Base-by-base conservation (phyloP, 805 yeast species). In the Soucietia sequanensis region DNA sequence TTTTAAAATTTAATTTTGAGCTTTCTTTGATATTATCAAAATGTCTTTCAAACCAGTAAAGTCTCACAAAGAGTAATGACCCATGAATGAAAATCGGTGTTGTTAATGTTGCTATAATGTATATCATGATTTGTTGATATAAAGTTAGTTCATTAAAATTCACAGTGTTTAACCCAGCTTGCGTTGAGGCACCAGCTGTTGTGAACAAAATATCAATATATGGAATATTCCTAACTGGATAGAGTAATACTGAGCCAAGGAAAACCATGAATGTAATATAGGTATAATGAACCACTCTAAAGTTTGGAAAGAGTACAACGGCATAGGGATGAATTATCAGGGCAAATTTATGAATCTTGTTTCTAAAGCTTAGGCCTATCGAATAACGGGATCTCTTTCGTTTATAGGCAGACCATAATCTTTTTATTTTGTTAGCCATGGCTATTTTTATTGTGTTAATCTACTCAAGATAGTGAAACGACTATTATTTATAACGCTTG, bases 81-180 rank as follows among this genome's bases (percentile, higher is more conserved):
- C 95, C 78, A 56, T 93, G 95, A 35, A 95, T 86, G 53, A 83
- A 82, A 14, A 93, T 85, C 1, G 98, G 98, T 0, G 95, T 89
- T 4, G 95, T 76, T 14, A 88, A 47, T 43, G 78, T 68, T 19
- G 90, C 62, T 3, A 78, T 40, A 9, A 85, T 44, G 53, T 81
- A 87, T 2, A 91, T 58, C 7, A 75, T 67, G 11, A 89, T 74
- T 54, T 91, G 98, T 58, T 93, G 99, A 62, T 82, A 91, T 29
- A 84, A 56, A 0, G 70, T 60, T 37, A 90, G 45, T 0, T 66
- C 59, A 54, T 87, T 87, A 24, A 82, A 44, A 47, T 88, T 78
- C 16, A 86, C 68, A 0, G 96, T 83, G 54, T 88, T 89, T 36
- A 93, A 63, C 1, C 99, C 99, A 0, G 96, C 95, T 54, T 91